Evolutionary conservation across 2,329 filamentous ascomycete genomes (phyloP), one percentile per base, ranked within the genome.

Genomic region (Fusarium sororula): DNA sequence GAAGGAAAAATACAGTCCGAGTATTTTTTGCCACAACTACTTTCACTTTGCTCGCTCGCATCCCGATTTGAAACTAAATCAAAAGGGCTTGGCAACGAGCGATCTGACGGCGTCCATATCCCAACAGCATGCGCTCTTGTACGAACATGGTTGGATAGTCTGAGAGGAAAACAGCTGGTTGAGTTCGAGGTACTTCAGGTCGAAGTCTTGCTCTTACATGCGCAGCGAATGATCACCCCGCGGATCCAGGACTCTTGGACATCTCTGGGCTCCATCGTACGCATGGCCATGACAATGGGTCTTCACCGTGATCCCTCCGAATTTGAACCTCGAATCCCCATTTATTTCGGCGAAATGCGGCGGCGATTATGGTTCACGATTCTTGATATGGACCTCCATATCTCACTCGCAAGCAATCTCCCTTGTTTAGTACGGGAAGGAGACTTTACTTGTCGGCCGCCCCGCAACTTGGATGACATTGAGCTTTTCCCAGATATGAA

Each of bases 211-310:
- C 82, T 88, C 8, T 78, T 90, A 38, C 86, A 89, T 70, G 87
- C 87, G 5, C 84, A 85, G 71, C 82, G 87, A 61, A 86, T 88
- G 83, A 87, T 88, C 78, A 86, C 87, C 10, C 83, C 83, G 28
- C 84, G 84, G 13, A 83, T 86, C 39, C 85, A 89, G 59, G 85
- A 88, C 58, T 82, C 85, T 1, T 90, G 88, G 88, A 84, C 85
- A 20, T 86, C 88, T 63, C 80, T 90, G n/a, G 88, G 88, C 10
- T 84, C 85, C 59, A 85, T 90, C 47, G 84, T 89, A 10, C 85
- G 88, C 22, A 87, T 88, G 82, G 88, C 87, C 37, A 90, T 90
- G 87, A 87, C 85, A 6, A 89, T 90, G 87, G 88, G 88, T 7
- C 81, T 90, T 53, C 88, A 90, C 73, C 84, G 88, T 8, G 88